Evolutionary conservation across 805 yeast species (phyloP), one percentile per base, ranked within the genome.

Genomic region (Kazachstania viticola): DNA sequence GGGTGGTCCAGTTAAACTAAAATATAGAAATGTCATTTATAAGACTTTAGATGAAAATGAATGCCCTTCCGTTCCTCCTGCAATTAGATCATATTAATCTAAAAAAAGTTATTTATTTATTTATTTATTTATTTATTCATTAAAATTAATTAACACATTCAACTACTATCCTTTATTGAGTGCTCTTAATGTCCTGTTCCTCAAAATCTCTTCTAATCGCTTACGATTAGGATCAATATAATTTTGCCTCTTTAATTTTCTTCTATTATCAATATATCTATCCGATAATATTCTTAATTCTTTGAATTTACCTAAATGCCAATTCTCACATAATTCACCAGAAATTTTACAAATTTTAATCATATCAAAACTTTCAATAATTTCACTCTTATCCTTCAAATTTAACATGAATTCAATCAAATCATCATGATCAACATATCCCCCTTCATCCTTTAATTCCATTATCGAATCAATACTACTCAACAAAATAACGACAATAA

Each of bases 51-150:
- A 91, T 63, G 93, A 75, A 63, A 66, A 62, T 42, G 97, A 88
- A 63, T 85, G 95, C 73, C 81, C 84, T 64, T 69, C 94, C 30
- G 95, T 88, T 42, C 97, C 97, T 45, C 97, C 97, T 37, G 91
- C 94, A 36, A 77, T 80, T 65, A 88, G 98, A 74, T 85, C 84
- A 40, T 88, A 88, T 62, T 88, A 76, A 27, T 21, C n/a, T 12
- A n/a, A 26, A 23, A 15, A n/a, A 17, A 17, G 6, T 14, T 13
- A 28, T 23, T n/a, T 28, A 28, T 28, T 28, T 7, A 13, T 8
- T 15, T 14, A 25, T 25, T 25, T 24, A 33, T 28, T 33, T 23
- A 33, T 21, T 17, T 18, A 21, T 32, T 22, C 17, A 28, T 28
- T 28, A 17, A 8, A 9, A 19, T n/a, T 27, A 27, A 6, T 25